A percentile compares a stretch with the other conserved stretches of the same genome.
These are phyloP conservation scores for Tritrichomonas foetus DNA, from an alignment of 208 protist species.

Conservation along the genomic window DNA sequence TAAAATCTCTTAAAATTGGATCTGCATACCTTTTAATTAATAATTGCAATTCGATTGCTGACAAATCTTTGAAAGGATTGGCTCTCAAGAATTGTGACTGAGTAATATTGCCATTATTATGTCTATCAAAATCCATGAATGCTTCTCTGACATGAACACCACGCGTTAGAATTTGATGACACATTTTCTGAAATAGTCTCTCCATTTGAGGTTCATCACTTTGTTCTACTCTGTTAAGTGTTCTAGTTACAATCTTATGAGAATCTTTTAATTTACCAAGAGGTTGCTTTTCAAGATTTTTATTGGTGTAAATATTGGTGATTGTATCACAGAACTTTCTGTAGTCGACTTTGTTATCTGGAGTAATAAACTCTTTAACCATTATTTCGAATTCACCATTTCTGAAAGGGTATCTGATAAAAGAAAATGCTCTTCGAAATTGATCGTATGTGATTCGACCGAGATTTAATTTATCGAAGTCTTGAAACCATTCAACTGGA, in stretches of 20 bases:
- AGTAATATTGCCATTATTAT: neutral
- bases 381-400: neutral
- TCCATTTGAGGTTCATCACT: neutral
- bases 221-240: neutral
- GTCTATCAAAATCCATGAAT: neutral
- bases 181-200: neutral
- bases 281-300: neutral
- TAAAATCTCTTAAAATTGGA: neutral
- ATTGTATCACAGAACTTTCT: neutral
- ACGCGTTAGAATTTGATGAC: conserved; percentile 1
- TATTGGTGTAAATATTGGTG: neutral
- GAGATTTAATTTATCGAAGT: neutral
- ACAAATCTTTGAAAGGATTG: neutral
- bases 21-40: neutral
- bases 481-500: neutral
- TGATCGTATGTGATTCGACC: neutral
- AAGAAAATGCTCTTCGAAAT: neutral
- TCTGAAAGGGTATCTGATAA: neutral
- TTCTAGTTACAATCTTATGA: neutral
- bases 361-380: neutral
- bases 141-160: neutral
- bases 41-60: neutral
- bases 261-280: neutral
- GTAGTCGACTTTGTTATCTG: neutral
- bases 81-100: conserved; percentile 28